These are phyloP conservation scores for Quercus agrifolia DNA, from an alignment of 306 rosid genomes.

Conservation along the genomic window DNA sequence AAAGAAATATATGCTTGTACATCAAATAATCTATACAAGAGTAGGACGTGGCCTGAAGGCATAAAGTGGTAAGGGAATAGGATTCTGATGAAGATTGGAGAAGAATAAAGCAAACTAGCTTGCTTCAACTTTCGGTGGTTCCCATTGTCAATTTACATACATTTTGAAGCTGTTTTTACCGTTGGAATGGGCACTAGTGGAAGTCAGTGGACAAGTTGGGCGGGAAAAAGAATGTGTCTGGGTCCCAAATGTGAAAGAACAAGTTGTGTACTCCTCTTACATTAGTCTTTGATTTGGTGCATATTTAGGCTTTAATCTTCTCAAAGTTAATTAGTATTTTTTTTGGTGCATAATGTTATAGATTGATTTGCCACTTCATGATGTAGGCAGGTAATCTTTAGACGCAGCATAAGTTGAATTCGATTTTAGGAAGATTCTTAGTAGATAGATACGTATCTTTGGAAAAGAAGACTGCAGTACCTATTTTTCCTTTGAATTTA, in stretches of 20 bases:
- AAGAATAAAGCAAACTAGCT: slow-evolving; percentile 40
- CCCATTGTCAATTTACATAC: slow-evolving; percentile 4
- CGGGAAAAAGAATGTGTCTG: background rate
- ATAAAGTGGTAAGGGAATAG: slow-evolving; percentile 32
- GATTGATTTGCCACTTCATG: background rate
- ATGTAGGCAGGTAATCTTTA: background rate
- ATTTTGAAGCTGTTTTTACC: slow-evolving; percentile 4
- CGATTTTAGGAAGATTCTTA: too few relatives aligned
- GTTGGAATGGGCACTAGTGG: background rate
- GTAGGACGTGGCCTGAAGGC: background rate
- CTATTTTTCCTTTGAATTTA: background rate
- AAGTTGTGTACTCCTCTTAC: background rate
- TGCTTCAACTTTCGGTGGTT: slow-evolving; percentile 12
- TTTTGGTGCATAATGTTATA: background rate
- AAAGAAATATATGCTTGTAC: slow-evolving; percentile 7
- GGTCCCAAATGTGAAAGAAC: too few relatives aligned
- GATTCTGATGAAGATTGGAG: slow-evolving; percentile 40
- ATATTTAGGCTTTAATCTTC: background rate
- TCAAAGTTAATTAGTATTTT: too few relatives aligned
- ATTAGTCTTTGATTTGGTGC: background rate
- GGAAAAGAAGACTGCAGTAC: too few relatives aligned
- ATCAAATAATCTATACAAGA: slow-evolving; percentile 10
- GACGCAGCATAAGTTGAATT: too few relatives aligned
- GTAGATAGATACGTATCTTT: too few relatives aligned
- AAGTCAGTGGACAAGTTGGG: slow-evolving; percentile 18